Percentiles rank a stretch among this genome's conserved stretches.
These are phyloP conservation scores for Macrolepiota fuliginosa DNA, from an alignment of 768 basidiomycete genomes.

Conservation along the genomic window DNA sequence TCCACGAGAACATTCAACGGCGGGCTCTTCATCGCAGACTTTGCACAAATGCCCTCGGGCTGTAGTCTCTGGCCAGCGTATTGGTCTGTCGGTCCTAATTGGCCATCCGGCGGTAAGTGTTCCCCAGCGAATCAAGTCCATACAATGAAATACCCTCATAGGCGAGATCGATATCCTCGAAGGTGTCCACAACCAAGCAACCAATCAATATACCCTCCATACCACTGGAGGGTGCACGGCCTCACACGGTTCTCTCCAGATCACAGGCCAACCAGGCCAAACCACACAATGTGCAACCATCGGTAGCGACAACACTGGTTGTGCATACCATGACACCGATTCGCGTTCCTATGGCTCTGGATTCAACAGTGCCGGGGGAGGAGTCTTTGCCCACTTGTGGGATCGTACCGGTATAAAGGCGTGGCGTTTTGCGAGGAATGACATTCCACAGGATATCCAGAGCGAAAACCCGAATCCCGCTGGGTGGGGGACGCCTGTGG, in stretches of 20 bases:
- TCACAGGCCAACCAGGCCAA: constrained; percentile 25
- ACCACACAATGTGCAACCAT: constrained; percentile 39
- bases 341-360: constrained; percentile 36
- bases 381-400: constrained; percentile 59
- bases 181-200: constrained; percentile 57
- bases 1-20: constrained; percentile 57
- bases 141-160: constrained; percentile 1
- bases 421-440: constrained; percentile 53
- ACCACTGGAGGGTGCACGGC: constrained; percentile 42
- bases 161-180: constrained; percentile 78
- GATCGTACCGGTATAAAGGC: constrained; percentile 48
- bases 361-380: constrained; percentile 46
- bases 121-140: not conserved
- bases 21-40: constrained; percentile 78
- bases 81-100: constrained; percentile 49
- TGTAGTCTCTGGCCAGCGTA: constrained; percentile 64
- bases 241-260: constrained; percentile 23
- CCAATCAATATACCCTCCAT: constrained; percentile 69
- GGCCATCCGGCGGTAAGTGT: constrained; percentile 44
- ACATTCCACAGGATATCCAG: constrained; percentile 52
- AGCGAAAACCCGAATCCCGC: constrained; percentile 41
- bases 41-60: constrained; percentile 68
- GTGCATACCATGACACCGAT: constrained; percentile 43
- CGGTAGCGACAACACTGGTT: constrained; percentile 41
- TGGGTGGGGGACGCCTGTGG: constrained; percentile 51